Base-by-base conservation (phyloP, 2,329 filamentous ascomycete genomes). In the Fusarium illudens region DNA sequence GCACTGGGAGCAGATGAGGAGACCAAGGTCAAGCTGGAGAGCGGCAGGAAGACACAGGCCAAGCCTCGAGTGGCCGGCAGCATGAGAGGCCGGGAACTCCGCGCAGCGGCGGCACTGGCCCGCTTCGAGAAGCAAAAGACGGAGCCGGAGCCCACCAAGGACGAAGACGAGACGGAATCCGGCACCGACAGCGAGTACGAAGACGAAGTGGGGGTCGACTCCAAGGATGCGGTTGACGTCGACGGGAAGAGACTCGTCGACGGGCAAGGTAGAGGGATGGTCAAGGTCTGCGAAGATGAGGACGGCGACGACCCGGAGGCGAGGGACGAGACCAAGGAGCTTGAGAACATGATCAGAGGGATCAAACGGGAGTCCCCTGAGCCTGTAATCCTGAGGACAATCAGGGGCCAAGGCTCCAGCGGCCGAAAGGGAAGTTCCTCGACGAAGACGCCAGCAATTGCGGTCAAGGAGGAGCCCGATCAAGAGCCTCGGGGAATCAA, bases 261-360 rank as follows among this genome's bases (percentile, higher is more conserved):
- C 73, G 81, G 82, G 9, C 86, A 90, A 55, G 92, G 91, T 0
- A 83, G 85, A 19, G 85, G 86, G 12, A 84, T 96, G 83, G 81
- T 95, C 64, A 91, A 87, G 71, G 88, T 96, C 1, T 96, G 93
- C 74, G 90, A 90, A 64, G 90, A 91, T 44, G 90, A 93, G 83
- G 57, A 82, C 34, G 73, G 72, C 3, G 83, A 86, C 34, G 88
- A 90, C 46, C 65, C 72, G 4, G 75, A 69, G 7, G 79, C 77
- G 5, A 73, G 56, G 22, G 73, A 74, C 17, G 79, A 96, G 77
- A 80, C 93, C 71, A 82, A 84, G 13, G 92, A 96, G 76, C 80
- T 96, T 53, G 84, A 84, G 54, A 82, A 81, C 17, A 73, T 80
- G 52, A 75, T 80, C 22, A 62, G 69, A 27, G 57, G 62, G 39